Conservation (phyloP, 1,284 basidiomycete genomes). For the Cutaneotrichosporon sp. region DNA sequence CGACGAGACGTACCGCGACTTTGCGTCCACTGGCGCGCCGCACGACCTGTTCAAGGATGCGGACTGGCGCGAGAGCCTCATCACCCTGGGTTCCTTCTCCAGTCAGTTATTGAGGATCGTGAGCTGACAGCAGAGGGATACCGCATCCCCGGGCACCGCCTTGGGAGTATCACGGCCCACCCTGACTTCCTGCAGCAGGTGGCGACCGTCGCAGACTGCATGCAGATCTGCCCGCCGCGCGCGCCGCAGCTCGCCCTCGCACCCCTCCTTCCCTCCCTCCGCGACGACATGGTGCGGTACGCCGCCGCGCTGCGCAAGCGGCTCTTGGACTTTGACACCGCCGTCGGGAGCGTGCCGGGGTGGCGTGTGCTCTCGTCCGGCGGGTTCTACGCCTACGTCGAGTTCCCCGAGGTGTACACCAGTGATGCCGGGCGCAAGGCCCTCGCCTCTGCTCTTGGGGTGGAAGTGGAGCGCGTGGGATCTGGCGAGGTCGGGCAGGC, state of each 20-base stretch:
- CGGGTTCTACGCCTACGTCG: conserved; percentile 74
- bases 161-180: conserved; percentile 73
- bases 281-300: conserved; percentile 60
- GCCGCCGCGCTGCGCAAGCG: conserved; percentile 61
- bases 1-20: conserved; percentile 89
- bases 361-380: conserved; percentile 71
- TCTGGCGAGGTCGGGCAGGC: conserved; percentile 62
- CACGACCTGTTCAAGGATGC: conserved; percentile 52
- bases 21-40: conserved; percentile 58
- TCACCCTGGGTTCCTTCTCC: conserved; percentile 74
- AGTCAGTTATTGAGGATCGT: too few relatives aligned
- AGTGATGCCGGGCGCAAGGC: conserved; percentile 66
- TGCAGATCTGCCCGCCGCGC: conserved; percentile 74
- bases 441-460: conserved; percentile 61
- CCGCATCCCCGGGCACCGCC: conserved; percentile 78
- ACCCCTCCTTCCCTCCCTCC: conserved; percentile 60
- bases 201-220: conserved; percentile 70
- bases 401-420: conserved; percentile 65
- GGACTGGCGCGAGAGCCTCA: conserved; percentile 65
- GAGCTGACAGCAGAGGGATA: conserved; percentile 67
- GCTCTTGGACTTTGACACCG: conserved; percentile 61
- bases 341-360: conserved; percentile 54
- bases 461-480: conserved; percentile 47
- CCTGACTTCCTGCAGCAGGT: conserved; percentile 62
- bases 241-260: conserved; percentile 69